A percentile compares a stretch with the other conserved stretches of the same genome.
Conservation (phyloP, 2,329 filamentous ascomycete species). For the Xylaria sp. region DNA sequence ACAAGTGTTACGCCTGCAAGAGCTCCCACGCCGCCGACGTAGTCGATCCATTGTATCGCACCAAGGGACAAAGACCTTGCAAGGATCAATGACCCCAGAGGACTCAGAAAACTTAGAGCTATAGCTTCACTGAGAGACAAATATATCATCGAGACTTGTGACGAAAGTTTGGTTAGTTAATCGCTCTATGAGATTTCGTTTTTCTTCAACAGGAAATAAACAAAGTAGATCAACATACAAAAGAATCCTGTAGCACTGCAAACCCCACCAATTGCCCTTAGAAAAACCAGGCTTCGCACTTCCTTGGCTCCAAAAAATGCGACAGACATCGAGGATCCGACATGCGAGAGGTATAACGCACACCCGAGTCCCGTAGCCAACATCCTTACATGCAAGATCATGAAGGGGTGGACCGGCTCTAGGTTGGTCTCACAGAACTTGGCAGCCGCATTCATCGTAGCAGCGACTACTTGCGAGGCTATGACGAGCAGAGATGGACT, state of each 20-base stretch:
- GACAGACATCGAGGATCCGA: background rate
- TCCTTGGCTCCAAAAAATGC: constrained; percentile 1
- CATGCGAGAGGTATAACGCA: constrained; percentile 8
- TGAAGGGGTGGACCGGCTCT: constrained; percentile 23
- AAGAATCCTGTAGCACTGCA: constrained; percentile 5
- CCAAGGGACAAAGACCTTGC: constrained; percentile 6
- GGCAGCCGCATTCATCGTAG: constrained; percentile 24
- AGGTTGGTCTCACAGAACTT: constrained; percentile 26
- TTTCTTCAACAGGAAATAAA: background rate
- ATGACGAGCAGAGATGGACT: background rate
- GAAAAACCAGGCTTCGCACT: background rate
- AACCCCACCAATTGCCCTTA: constrained; percentile 1
- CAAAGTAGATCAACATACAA: constrained; percentile 1
- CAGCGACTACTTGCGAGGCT: constrained; percentile 25
- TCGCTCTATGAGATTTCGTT: background rate
- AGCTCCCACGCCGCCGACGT: background rate
- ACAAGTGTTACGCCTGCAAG: background rate
- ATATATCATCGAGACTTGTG: constrained; percentile 12
- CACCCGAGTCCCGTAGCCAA: constrained; percentile 22
- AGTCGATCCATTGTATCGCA: constrained; percentile 2
- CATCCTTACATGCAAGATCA: constrained; percentile 29
- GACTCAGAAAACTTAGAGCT: constrained; percentile 6
- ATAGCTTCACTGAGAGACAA: constrained; percentile 1
- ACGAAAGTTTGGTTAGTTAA: background rate
- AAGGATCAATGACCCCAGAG: background rate